Conservation (phyloP, 139 green algal species). For the Auxenochlorella pyrenoidosa region DNA sequence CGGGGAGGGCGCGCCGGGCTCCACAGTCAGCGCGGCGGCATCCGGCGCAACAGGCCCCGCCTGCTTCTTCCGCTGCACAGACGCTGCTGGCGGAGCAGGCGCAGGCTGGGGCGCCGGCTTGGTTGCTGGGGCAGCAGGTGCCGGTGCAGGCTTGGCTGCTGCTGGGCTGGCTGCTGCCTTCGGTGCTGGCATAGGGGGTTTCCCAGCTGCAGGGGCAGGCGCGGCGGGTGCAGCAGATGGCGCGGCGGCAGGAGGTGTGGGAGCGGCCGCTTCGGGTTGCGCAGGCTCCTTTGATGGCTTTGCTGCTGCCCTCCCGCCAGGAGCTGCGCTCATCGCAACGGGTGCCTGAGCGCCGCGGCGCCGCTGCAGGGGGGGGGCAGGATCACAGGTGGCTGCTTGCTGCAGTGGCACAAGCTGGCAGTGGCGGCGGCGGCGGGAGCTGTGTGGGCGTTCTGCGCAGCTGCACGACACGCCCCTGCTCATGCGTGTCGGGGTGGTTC, state of each 20-base stretch:
- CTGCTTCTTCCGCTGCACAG: neutral
- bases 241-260: neutral
- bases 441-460: no score
- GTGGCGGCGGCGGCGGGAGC: neutral
- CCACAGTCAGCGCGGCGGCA: neutral
- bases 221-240: neutral
- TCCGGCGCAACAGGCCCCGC: no score
- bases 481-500: no score
- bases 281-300: neutral
- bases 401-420: neutral
- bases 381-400: neutral
- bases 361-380: neutral
- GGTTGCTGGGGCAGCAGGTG: neutral
- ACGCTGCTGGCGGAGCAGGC: neutral
- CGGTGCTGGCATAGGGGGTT: neutral
- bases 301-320: neutral
- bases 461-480: no score
- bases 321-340: neutral
- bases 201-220: neutral
- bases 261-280: neutral
- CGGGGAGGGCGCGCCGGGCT: conserved; percentile 52
- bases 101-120: neutral
- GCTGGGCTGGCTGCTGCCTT: neutral
- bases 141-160: neutral
- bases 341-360: neutral